Evolutionary conservation across 495 filamentous ascomycete species (phyloP).

Genomic region (Xylaria castorea): DNA sequence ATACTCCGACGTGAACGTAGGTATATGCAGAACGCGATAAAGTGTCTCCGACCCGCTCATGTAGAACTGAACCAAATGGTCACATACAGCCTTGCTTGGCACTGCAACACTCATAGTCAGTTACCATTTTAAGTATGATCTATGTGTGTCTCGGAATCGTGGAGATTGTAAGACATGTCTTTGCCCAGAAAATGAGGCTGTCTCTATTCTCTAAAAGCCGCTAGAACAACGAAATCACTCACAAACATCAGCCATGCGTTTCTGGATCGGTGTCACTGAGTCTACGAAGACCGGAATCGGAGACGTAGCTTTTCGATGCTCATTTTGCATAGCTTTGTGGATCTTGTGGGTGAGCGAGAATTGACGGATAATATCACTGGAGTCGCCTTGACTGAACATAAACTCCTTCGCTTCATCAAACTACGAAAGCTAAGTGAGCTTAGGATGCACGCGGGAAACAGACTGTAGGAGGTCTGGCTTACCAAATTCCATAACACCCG

Average conservation of each 20-base stretch:
- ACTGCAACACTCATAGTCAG: constrained; percentile 23
- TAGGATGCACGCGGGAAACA: background rate
- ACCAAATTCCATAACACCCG: constrained; percentile 47
- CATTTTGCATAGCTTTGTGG: constrained; percentile 42
- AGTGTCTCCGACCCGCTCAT: constrained; percentile 52
- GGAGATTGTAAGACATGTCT: background rate
- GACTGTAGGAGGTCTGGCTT: constrained; percentile 26
- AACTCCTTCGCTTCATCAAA: constrained; percentile 49
- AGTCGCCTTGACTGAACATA: constrained; percentile 40
- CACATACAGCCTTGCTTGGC: constrained; percentile 43
- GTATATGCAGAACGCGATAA: constrained; percentile 58
- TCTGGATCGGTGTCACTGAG: constrained; percentile 49
- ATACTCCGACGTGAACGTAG: constrained; percentile 55
- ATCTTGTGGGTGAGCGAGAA: constrained; percentile 43
- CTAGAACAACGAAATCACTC: background rate
- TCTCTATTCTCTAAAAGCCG: background rate
- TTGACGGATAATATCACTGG: constrained; percentile 36
- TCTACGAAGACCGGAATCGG: constrained; percentile 49
- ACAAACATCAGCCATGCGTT: constrained; percentile 48
- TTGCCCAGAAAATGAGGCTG: background rate
- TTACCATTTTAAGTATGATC: background rate
- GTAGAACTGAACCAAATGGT: constrained; percentile 49
- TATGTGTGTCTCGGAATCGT: background rate
- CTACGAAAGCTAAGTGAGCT: constrained; percentile 33
- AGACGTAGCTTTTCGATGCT: constrained; percentile 40